A percentile compares a stretch with the other conserved stretches of the same genome.
Evolutionary conservation across 2,329 filamentous ascomycete genomes (phyloP).

Genomic region (Ceratocystis albifundus): DNA sequence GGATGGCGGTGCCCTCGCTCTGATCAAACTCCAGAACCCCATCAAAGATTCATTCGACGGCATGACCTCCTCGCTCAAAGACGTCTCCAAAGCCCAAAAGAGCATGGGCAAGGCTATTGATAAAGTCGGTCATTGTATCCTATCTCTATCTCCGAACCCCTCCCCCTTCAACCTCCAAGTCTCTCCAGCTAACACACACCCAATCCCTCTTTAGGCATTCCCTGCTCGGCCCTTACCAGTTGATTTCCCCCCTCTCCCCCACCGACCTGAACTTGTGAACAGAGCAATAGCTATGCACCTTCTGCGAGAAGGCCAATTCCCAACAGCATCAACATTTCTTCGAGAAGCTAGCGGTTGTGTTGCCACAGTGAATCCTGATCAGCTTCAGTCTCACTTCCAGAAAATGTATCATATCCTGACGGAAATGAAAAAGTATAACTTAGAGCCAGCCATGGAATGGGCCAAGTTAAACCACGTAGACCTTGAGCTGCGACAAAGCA

Average conservation of each 20-base stretch:
- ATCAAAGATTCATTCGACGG: conserved; percentile 70
- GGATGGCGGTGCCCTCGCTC: conserved; percentile 56
- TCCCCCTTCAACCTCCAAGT: no score
- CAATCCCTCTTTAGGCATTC: conserved; percentile 45
- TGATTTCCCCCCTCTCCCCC: conserved; percentile 47
- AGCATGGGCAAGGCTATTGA: conserved; percentile 78
- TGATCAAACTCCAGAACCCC: conserved; percentile 77
- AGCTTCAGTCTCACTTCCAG: conserved; percentile 69
- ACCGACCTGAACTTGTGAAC: conserved; percentile 66
- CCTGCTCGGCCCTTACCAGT: conserved; percentile 52
- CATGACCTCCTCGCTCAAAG: conserved; percentile 70
- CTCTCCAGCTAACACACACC: not conserved
- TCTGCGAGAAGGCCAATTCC: conserved; percentile 85
- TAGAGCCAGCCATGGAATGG: conserved; percentile 79
- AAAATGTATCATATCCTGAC: conserved; percentile 83
- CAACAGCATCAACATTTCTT: conserved; percentile 75
- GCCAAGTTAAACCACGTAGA: conserved; percentile 57
- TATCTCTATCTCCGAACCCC: not conserved
- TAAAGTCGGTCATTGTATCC: conserved; percentile 43
- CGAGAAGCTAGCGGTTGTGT: conserved; percentile 43
- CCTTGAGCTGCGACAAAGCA: conserved; percentile 73
- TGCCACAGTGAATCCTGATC: conserved; percentile 30
- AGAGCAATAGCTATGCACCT: conserved; percentile 94
- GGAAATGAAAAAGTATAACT: conserved; percentile 40
- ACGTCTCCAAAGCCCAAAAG: conserved; percentile 69